Evolutionary conservation across 2,329 filamentous ascomycete genomes (phyloP).

Genomic region (Sporothrix inflata): DNA sequence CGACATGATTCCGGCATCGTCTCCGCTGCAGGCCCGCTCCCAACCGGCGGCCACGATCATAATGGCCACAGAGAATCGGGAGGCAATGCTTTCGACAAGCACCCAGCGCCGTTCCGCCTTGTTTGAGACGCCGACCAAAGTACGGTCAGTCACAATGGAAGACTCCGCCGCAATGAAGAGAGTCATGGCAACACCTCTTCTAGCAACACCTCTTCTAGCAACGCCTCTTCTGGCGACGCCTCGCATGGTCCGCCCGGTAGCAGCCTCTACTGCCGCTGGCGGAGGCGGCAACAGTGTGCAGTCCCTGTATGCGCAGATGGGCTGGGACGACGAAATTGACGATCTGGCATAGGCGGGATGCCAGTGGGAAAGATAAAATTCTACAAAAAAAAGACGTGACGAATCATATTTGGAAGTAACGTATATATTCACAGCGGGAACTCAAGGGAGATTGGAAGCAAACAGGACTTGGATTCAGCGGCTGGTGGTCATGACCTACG

Average conservation of each 20-base stretch:
- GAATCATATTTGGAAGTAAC: not conserved
- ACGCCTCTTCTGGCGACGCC: not conserved
- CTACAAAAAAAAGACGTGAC: not conserved
- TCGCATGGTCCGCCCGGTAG: not conserved
- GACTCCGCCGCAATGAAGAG: constrained; percentile 6
- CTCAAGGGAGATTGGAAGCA: not conserved
- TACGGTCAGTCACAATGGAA: constrained; percentile 22
- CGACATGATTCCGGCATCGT: constrained; percentile 33
- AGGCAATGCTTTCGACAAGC: constrained; percentile 16
- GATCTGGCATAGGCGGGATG: constrained; percentile 34
- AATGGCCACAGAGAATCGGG: not conserved
- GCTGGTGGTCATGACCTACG: not conserved
- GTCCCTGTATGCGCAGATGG: constrained; percentile 58
- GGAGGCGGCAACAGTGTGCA: constrained; percentile 38
- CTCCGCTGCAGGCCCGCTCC: constrained; percentile 28
- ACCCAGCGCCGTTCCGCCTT: constrained; percentile 27
- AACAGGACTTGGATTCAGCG: not conserved
- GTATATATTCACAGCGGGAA: not conserved
- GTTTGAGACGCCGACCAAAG: constrained; percentile 39
- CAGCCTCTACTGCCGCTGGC: constrained; percentile 32
- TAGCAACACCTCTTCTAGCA: not conserved
- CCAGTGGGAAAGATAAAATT: not conserved
- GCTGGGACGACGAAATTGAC: constrained; percentile 60
- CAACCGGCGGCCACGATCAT: constrained; percentile 14
- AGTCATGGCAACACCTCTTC: not conserved